Evolutionary conservation across 1,284 basidiomycete species (phyloP).

Genomic region (Mycosarcoma mackinlayi): DNA sequence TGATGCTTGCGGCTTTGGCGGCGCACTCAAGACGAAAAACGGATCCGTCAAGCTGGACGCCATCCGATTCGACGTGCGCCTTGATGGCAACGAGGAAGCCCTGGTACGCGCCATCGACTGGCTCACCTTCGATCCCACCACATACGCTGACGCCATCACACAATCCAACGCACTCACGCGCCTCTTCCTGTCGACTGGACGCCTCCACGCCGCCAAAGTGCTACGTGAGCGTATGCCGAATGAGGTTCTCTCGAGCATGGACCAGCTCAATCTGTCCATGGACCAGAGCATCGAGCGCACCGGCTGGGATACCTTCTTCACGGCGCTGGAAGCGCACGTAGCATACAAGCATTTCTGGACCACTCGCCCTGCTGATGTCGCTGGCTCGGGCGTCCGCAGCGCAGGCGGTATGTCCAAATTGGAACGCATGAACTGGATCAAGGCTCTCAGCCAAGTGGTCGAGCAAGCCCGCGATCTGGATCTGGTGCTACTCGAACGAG

Average conservation of each 20-base stretch:
- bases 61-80: slow-evolving; percentile 37
- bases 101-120: slow-evolving; percentile 91
- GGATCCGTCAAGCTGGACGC: slow-evolving; percentile 21
- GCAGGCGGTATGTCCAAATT: slow-evolving; percentile 41
- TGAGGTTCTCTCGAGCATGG: slow-evolving; percentile 48
- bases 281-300: slow-evolving; percentile 58
- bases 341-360: slow-evolving; percentile 57
- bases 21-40: slow-evolving; percentile 14
- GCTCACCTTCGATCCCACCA: slow-evolving; percentile 78
- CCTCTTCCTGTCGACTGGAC: slow-evolving; percentile 57
- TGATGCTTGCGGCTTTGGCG: slow-evolving; percentile 18
- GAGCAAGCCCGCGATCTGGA: slow-evolving; percentile 69
- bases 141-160: slow-evolving; percentile 62
- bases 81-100: slow-evolving; percentile 66
- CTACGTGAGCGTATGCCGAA: slow-evolving; percentile 58
- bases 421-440: slow-evolving; percentile 52
- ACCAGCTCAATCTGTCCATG: slow-evolving; percentile 26
- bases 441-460: slow-evolving; percentile 60
- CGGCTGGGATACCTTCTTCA: slow-evolving; percentile 65
- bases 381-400: slow-evolving; percentile 2
- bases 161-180: slow-evolving; percentile 62
- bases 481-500: slow-evolving; percentile 69
- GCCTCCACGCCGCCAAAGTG: slow-evolving; percentile 60
- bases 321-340: slow-evolving; percentile 55
- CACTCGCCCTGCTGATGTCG: slow-evolving; percentile 29